Conservation (phyloP, 257 asterid genomes). For the Plantago ovata region DNA sequence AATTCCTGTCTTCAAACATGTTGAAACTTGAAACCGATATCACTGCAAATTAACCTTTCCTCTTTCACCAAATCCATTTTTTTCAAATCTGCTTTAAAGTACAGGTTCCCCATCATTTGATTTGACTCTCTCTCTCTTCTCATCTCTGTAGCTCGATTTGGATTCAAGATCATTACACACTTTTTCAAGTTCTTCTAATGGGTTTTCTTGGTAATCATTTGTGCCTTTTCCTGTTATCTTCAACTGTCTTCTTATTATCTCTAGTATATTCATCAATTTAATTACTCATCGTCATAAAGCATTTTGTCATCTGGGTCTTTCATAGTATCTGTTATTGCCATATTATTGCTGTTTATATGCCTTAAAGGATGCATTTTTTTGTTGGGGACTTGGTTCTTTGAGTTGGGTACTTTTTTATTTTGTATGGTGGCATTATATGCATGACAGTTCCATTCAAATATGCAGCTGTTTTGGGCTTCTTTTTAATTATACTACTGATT, state of each 20-base stretch:
- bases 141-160: conserved; percentile 9
- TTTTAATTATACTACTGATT: background rate
- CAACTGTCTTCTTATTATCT: background rate
- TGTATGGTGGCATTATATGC: background rate
- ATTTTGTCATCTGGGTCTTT: no score
- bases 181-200: conserved; percentile 17
- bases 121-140: background rate
- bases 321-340: background rate
- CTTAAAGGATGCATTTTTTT: background rate
- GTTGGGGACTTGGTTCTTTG: background rate
- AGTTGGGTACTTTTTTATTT: background rate
- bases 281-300: background rate
- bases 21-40: no score
- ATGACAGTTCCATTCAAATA: conserved; percentile 3
- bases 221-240: background rate
- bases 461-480: conserved; percentile 10
- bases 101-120: conserved; percentile 7
- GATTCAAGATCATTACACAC: conserved; percentile 2
- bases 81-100: conserved; percentile 8
- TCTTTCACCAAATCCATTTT: conserved; percentile 1
- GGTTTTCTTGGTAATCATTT: conserved; percentile 18
- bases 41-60: no score
- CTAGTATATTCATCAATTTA: background rate
- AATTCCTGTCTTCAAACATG: no score
- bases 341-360: background rate